Evolutionary conservation across 768 basidiomycete genomes (phyloP).

Genomic region (Tylopilus felleus): DNA sequence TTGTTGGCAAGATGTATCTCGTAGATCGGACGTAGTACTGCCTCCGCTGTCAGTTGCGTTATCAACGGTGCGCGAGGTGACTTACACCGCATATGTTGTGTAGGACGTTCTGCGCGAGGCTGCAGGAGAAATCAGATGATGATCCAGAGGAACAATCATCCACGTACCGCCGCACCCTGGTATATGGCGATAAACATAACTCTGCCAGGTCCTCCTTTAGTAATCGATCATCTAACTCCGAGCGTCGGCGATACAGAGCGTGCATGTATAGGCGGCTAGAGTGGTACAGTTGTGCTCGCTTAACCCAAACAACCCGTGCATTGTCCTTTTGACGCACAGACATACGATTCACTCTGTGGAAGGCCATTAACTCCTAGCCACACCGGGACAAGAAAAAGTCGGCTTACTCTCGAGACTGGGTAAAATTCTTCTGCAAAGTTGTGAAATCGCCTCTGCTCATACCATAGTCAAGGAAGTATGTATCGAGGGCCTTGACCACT

Average conservation of each 20-base stretch:
- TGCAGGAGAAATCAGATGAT: conserved; percentile 25
- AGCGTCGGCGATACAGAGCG: conserved; percentile 68
- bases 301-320: conserved; percentile 68
- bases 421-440: conserved; percentile 50
- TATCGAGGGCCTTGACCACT: conserved; percentile 71
- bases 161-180: conserved; percentile 66
- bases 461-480: conserved; percentile 70
- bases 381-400: background rate
- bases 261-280: conserved; percentile 75
- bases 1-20: conserved; percentile 54
- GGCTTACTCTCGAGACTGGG: conserved; percentile 31
- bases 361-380: background rate
- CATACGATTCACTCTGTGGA: conserved; percentile 54
- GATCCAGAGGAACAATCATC: background rate
- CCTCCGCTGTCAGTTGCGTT: conserved; percentile 9
- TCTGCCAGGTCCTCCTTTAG: conserved; percentile 62
- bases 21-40: conserved; percentile 75
- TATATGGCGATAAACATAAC: conserved; percentile 77
- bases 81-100: conserved; percentile 63
- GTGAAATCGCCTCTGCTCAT: conserved; percentile 57
- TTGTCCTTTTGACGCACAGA: conserved; percentile 74
- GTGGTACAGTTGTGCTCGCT: conserved; percentile 77
- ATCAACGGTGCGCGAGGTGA: conserved; percentile 1
- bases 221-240: conserved; percentile 68
- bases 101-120: conserved; percentile 66